Base-by-base conservation (phyloP, 805 yeast species). In the Cyberlindnera mycetangii region DNA sequence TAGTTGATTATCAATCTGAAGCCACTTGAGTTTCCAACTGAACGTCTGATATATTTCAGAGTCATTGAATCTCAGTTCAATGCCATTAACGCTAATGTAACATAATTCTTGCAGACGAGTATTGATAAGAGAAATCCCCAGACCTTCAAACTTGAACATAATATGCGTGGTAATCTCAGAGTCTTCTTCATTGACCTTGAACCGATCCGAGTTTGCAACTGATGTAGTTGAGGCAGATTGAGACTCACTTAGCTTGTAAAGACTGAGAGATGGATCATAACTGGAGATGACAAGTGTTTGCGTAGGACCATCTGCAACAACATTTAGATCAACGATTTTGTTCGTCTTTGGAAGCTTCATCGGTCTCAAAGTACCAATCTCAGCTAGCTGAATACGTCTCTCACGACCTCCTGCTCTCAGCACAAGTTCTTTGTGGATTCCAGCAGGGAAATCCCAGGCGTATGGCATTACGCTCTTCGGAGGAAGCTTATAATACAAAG, bases 401-500 rank as follows among this genome's bases (percentile, higher is more conserved):
- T 85, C 90, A 22, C 83, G 72, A 1, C 86, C 85, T 39, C 83
- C 83, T 10, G 85, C 73, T 47, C 89, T 71, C 27, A 93, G 64
- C 4, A 89, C 74, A 25, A 93, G 66, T 58, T 90, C 97, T 61
- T 89, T 90, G 37, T 83, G 76, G 9, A 78, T 68, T 0, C 96
- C 97, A 41, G 95, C 89, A 1, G 99, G 99, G 65, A 78, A 93
- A 62, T 93, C 99, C 90, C 97, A 93, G 0, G 99, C 88, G 62
- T 93, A 93, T 0, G 98, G 97, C 98, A 93, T 93, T 2, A 89
- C 95, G 65, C 96, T 86, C 57, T 79, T 80, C 1, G 95, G 81
- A 0, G 98, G 97, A 11, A 95, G 74, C 37, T 79, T 76, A 61
- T 92, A 93, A 56, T 74, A 80, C 10, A 89, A 73, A 0, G 97